Evolutionary conservation across 1,284 basidiomycete genomes (phyloP), one percentile per base, ranked within the genome.

Genomic region (Erythrobasidium hasegawianum): DNA sequence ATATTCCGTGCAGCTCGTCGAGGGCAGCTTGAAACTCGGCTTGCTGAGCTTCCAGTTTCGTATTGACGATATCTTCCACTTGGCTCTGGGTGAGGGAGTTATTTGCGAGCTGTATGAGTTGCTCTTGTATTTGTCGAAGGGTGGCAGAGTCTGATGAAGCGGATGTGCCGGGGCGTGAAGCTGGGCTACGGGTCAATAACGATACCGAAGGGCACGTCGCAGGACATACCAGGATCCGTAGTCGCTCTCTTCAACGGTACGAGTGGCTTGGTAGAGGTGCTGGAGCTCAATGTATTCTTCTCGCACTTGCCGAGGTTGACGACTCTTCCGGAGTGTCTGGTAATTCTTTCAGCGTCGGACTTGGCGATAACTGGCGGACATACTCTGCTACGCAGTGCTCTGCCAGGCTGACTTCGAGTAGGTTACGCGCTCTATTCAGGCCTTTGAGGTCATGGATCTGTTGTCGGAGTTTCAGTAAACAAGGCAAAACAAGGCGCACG

Each of bases 381-480:
- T 24, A 64, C 61, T 57, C 61, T 18, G 39, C 56, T 33, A 64
- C 26, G 41, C 52, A 57, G 54, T 64, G 61, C 8, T 64, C 54
- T 8, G 54, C 61, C 16, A 64, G 26, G 13, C 43, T 40, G 1
- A 27, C 40, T 2, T 64, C 61, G 8, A 64, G 61, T 14, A 40
- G 39, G 5, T 29, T 22, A 41, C 56, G 55, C 24, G 61, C 56
- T 2, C 52, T 38, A 41, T 64, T 49, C n/a, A 33, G 45, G 22
- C 47, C 54, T 26, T 20, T 33, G 26, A 64, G 56, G 26, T 55
- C 39, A 18, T 64, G 61, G 20, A 57, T 45, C 61, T 64, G 43
- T 22, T 13, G 14, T 47, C 14, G 24, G 2, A n/a, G 41, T 24
- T 22, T 29, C 27, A 47, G 38, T 45, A 39, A 38, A 29, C 14